Base-by-base conservation (phyloP, 441 rosid genomes). In the Dalechampia spathulata region DNA sequence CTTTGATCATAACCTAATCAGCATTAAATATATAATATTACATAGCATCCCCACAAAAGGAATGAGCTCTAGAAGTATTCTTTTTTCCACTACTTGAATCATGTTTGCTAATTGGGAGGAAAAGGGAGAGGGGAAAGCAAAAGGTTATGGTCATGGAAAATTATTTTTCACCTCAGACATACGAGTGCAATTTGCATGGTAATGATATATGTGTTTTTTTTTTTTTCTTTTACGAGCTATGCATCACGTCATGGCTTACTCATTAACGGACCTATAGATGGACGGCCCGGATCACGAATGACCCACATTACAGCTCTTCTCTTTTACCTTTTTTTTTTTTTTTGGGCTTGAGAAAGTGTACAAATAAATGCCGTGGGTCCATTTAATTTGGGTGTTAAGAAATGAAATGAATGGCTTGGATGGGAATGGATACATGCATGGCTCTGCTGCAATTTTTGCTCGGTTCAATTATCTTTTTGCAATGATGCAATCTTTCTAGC, bases 351-450 rank as follows among this genome's bases (percentile, higher is more conserved):
- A 60, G 61, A 57, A 44, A 49, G 62, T 32, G 54, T n/a, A 52
- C 23, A 60, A n/a, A n/a, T 61, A 58, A 64, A 55, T 30, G 66
- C 19, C 12, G 25, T 16, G 69, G 69, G 74, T 13, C 73, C 72
- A 17, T 16, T 36, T 12, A 0, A 0, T 32, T 52, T 10, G 2
- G 1, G 9, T 52, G 36, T 17, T 27, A 19, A 21, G 10, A 17
- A 32, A 42, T 36, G 11, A 11, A 48, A 63, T 41, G 59, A 52
- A 55, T 46, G 70, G 70, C 37, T 41, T 49, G 43, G 69, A 62
- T 42, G 26, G 49, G 72, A 62, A 37, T 36, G n/a, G n/a, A n/a
- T n/a, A n/a, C n/a, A n/a, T n/a, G 49, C 26, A 41, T 46, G 55
- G 64, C 26, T 56, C 49, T 60, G 48, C 32, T 41, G 8, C 16